Evolutionary conservation across 371 early-diverging fungal species (phyloP).

Genomic region (Mortierella sp.): DNA sequence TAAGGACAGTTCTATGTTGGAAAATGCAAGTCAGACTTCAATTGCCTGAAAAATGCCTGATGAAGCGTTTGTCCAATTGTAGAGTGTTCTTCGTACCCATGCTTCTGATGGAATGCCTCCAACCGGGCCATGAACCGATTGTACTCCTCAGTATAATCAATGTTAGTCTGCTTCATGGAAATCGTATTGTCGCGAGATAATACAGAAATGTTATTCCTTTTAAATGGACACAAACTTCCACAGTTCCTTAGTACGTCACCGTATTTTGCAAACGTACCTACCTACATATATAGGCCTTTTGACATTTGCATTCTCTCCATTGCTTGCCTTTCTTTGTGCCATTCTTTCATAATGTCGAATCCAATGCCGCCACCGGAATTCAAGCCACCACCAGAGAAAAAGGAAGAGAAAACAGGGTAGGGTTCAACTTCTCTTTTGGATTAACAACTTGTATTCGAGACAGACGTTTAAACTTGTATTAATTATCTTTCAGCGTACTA

Average conservation of each 20-base stretch:
- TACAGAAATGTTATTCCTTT: background rate
- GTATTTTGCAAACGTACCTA: too few relatives aligned
- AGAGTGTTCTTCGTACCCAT: constrained; percentile 68
- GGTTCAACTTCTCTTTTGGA: background rate
- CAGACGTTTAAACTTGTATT: background rate
- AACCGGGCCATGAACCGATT: constrained; percentile 78
- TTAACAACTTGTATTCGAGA: background rate
- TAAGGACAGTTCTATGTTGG: constrained; percentile 69
- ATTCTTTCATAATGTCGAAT: constrained; percentile 34
- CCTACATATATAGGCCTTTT: too few relatives aligned
- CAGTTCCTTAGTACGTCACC: too few relatives aligned
- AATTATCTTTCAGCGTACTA: background rate
- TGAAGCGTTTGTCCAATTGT: background rate
- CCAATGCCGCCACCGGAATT: constrained; percentile 46
- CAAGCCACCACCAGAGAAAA: constrained; percentile 44
- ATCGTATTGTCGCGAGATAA: constrained; percentile 28
- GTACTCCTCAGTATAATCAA: constrained; percentile 82
- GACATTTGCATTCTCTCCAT: too few relatives aligned
- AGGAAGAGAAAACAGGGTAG: constrained; percentile 54
- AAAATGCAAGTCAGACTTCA: background rate
- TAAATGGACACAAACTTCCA: too few relatives aligned
- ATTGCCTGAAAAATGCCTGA: background rate
- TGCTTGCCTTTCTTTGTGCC: background rate
- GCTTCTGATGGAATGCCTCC: constrained; percentile 75
- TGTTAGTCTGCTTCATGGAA: constrained; percentile 65